Conservation (phyloP, 2,329 filamentous ascomycete genomes). For the Colletotrichum spinosum region DNA sequence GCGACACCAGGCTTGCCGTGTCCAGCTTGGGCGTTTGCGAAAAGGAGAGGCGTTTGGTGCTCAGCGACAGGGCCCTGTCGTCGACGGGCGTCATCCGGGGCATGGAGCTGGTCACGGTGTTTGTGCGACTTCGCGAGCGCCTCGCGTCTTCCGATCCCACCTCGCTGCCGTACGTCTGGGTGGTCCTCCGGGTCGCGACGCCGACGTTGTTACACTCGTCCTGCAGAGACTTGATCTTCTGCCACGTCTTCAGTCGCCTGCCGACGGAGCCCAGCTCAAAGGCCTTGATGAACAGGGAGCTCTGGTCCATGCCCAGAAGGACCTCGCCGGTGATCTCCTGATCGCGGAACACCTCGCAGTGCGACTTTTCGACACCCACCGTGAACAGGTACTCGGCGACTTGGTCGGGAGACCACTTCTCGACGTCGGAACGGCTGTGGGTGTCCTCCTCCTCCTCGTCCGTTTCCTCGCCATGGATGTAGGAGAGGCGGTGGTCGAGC, state of each 20-base stretch:
- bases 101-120: conserved; percentile 63
- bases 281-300: conserved; percentile 93
- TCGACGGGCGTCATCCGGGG: conserved; percentile 56
- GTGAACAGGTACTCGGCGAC: conserved; percentile 92
- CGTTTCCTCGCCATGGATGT: conserved; percentile 93
- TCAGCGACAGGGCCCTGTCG: conserved; percentile 59
- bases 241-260: conserved; percentile 91
- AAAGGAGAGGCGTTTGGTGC: conserved; percentile 61
- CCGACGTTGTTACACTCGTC: conserved; percentile 78
- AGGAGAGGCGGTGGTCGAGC: conserved; percentile 81
- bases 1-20: conserved; percentile 54
- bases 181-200: conserved; percentile 60
- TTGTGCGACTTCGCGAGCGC: conserved; percentile 66
- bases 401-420: conserved; percentile 81
- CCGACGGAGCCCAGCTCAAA: conserved; percentile 95
- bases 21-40: conserved; percentile 64
- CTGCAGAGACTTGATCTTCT: conserved; percentile 92
- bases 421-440: conserved; percentile 79
- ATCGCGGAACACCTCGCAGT: conserved; percentile 94
- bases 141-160: conserved; percentile 66
- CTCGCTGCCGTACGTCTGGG: conserved; percentile 69
- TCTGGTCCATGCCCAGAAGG: conserved; percentile 92
- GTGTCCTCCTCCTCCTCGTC: conserved; percentile 86
- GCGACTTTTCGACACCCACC: conserved; percentile 84
- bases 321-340: conserved; percentile 97